Conservation (phyloP, 2,329 filamentous ascomycete species). For the Penicillium sp. region DNA sequence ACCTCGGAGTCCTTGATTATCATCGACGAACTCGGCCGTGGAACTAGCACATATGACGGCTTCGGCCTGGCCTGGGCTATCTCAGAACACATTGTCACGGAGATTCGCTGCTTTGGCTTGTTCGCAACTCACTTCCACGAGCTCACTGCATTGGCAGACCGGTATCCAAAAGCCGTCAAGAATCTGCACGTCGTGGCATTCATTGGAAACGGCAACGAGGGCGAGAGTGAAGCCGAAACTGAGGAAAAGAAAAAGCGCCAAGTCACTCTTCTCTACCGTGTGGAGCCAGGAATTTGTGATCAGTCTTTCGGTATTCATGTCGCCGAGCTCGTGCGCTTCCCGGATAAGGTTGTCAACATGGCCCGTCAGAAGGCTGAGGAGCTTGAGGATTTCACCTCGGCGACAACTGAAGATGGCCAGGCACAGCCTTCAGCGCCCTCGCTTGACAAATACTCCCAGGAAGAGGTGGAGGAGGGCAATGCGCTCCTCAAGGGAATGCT, state of each 20-base stretch:
- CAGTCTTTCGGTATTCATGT: slow-evolving; percentile 99
- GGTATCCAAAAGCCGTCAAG: slow-evolving; percentile 74
- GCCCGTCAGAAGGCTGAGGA: slow-evolving; percentile 98
- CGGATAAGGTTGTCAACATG: slow-evolving; percentile 96
- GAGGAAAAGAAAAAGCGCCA: slow-evolving; percentile 63
- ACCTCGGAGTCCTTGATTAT: slow-evolving; percentile 96
- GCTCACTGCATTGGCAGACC: slow-evolving; percentile 83
- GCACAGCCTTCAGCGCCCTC: slow-evolving; percentile 38
- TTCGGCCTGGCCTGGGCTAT: slow-evolving; percentile 99
- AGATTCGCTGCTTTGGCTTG: slow-evolving; percentile 90
- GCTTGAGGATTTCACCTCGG: slow-evolving; percentile 76
- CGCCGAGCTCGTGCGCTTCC: slow-evolving; percentile 92
- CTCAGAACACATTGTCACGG: slow-evolving; percentile 91
- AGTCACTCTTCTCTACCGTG: slow-evolving; percentile 94
- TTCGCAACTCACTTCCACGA: slow-evolving; percentile 99
- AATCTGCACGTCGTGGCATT: slow-evolving; percentile 97
- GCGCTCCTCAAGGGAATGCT: slow-evolving; percentile 79
- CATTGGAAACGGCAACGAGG: slow-evolving; percentile 60
- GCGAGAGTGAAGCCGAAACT: slow-evolving; percentile 37
- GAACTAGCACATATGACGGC: slow-evolving; percentile 96
- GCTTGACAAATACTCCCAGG: slow-evolving; percentile 62
- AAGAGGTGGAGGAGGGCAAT: slow-evolving; percentile 88
- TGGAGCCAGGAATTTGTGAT: slow-evolving; percentile 91
- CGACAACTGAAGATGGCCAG: slow-evolving; percentile 25
- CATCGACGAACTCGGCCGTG: slow-evolving; percentile 94